Evolutionary conservation across 768 basidiomycete species (phyloP).

Genomic region (Cantharellus cinnabarinus): DNA sequence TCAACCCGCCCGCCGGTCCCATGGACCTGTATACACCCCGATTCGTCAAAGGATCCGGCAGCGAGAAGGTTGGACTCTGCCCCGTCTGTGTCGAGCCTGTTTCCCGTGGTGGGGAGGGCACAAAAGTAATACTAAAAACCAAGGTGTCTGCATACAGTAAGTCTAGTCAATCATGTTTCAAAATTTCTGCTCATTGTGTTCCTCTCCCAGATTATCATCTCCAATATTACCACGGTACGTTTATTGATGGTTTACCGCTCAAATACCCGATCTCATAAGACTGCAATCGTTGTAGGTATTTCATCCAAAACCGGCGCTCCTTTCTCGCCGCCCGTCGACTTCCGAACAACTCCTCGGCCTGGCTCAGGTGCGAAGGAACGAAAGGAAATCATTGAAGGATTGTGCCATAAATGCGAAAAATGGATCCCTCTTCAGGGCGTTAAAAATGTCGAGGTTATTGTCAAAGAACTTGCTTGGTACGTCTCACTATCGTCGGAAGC

Average conservation of each 20-base stretch:
- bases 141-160: constrained; percentile 9
- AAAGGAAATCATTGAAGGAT: constrained; percentile 38
- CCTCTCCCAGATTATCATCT: constrained; percentile 43
- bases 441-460: constrained; percentile 57
- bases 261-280: not conserved
- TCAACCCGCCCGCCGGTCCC: not conserved
- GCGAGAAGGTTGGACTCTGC: constrained; percentile 11
- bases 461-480: constrained; percentile 59
- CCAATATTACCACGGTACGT: constrained; percentile 57
- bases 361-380: constrained; percentile 31
- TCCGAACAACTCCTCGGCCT: constrained; percentile 28
- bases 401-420: constrained; percentile 54
- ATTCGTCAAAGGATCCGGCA: constrained; percentile 8
- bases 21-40: constrained; percentile 10
- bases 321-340: constrained; percentile 55
- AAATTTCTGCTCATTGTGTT: not conserved
- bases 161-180: not conserved
- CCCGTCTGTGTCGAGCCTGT: constrained; percentile 11
- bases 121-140: constrained; percentile 3
- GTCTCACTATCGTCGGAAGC: constrained; percentile 11
- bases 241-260: not conserved
- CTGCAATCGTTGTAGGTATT: constrained; percentile 29
- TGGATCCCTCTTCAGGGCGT: constrained; percentile 58
- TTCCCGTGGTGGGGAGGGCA: constrained; percentile 8
- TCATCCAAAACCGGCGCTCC: constrained; percentile 47